A percentile compares a stretch with the other conserved stretches of the same genome.
These are phyloP conservation scores for Lantana camara DNA, from an alignment of 257 asterid genomes.

Conservation along the genomic window DNA sequence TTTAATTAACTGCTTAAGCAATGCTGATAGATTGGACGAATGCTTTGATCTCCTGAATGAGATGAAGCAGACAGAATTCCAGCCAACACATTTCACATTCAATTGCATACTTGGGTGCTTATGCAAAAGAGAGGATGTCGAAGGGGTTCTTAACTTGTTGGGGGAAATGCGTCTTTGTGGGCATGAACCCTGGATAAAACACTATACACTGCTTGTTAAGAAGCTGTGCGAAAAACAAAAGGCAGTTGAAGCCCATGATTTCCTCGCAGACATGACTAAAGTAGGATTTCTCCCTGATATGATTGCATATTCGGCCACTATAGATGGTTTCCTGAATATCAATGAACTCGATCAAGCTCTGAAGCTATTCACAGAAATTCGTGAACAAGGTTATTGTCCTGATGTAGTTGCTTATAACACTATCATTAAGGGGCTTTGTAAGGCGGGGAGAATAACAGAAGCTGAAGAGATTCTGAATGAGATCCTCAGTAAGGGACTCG, in stretches of 20 bases:
- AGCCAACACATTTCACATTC: slow-evolving; percentile 82
- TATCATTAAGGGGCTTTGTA: slow-evolving; percentile 75
- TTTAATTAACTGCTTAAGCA: slow-evolving; percentile 59
- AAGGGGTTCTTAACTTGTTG: slow-evolving; percentile 59
- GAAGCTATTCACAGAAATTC: slow-evolving; percentile 65
- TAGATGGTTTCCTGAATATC: slow-evolving; percentile 64
- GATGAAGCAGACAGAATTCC: slow-evolving; percentile 66
- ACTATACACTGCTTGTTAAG: slow-evolving; percentile 66
- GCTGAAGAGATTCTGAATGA: slow-evolving; percentile 62
- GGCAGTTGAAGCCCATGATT: slow-evolving; percentile 63
- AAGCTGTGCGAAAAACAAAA: slow-evolving; percentile 64
- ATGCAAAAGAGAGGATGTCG: slow-evolving; percentile 61
- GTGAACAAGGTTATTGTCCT: slow-evolving; percentile 66
- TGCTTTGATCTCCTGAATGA: slow-evolving; percentile 60
- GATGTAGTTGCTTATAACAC: slow-evolving; percentile 82
- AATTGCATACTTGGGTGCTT: slow-evolving; percentile 83
- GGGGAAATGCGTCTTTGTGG: slow-evolving; percentile 75
- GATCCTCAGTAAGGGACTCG: slow-evolving; percentile 68
- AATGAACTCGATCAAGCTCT: slow-evolving; percentile 57
- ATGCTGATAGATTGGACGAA: slow-evolving; percentile 53
- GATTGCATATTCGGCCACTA: slow-evolving; percentile 73
- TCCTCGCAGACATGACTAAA: slow-evolving; percentile 60
- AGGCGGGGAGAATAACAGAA: slow-evolving; percentile 51
- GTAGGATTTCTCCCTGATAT: slow-evolving; percentile 77
- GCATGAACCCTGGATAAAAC: slow-evolving; percentile 88